phyloP scores from a whole-genome alignment of 1,139 yeast species.

The Keqinozyma sinolaborantium region DNA sequence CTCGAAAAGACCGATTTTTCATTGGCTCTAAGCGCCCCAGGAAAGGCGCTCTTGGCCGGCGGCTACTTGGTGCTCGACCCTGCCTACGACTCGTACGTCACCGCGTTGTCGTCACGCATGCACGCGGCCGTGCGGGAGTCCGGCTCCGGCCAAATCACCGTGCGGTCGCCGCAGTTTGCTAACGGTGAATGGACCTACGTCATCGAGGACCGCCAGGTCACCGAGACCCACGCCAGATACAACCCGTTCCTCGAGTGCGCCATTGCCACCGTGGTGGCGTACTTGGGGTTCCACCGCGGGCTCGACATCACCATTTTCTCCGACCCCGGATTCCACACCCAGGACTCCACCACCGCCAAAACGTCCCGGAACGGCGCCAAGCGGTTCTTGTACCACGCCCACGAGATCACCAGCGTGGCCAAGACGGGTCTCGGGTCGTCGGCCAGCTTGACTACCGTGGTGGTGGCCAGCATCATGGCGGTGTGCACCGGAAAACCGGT shows the following conservation, averaged over 20 bases:
- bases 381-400: constrained; percentile 56
- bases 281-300: constrained; percentile 32
- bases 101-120: constrained; percentile 88
- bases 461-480: constrained; percentile 66
- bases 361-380: constrained; percentile 29
- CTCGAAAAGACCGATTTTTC: too few species aligned
- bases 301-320: constrained; percentile 66
- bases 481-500: constrained; percentile 25
- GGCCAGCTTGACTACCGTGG: constrained; percentile 85
- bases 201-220: constrained; percentile 12
- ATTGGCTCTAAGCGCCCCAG: constrained; percentile 79
- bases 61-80: constrained; percentile 91
- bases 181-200: constrained; percentile 68
- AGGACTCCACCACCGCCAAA: constrained; percentile 38
- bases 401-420: constrained; percentile 67
- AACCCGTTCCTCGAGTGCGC: constrained; percentile 82
- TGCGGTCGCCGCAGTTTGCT: constrained; percentile 73
- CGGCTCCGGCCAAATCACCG: constrained; percentile 3
- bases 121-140: constrained; percentile 55
- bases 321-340: constrained; percentile 89
- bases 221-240: constrained; percentile 21
- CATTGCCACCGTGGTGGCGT: constrained; percentile 52
- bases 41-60: constrained; percentile 91
- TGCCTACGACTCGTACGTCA: constrained; percentile 68
- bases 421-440: constrained; percentile 97